Percentiles rank a stretch among this genome's conserved stretches.
Evolutionary conservation across 2,329 filamentous ascomycete genomes (phyloP).

Genomic region (Alternaria burnsii): DNA sequence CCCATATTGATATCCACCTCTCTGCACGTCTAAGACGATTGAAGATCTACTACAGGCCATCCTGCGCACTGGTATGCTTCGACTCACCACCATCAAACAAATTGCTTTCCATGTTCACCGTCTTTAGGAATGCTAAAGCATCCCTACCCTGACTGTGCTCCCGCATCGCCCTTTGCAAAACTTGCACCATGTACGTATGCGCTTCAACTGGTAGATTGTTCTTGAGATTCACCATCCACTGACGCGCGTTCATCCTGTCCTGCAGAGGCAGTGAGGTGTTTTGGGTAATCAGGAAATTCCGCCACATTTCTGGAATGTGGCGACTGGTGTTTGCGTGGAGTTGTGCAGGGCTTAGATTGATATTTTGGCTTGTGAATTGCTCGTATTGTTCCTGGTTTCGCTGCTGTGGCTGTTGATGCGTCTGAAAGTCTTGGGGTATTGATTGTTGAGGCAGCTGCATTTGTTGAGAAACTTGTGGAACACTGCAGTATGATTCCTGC

Average conservation of each 20-base stretch:
- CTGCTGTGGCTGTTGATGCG: not conserved
- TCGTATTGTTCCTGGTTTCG: not conserved
- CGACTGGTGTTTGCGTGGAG: conserved; percentile 6
- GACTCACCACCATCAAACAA: not conserved
- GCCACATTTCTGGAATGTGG: conserved; percentile 6
- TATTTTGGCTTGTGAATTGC: not conserved
- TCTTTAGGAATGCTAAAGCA: conserved; percentile 1
- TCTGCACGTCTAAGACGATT: not conserved
- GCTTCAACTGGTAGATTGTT: conserved; percentile 2
- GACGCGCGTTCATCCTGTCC: not conserved
- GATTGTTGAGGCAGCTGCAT: not conserved
- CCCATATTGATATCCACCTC: not conserved
- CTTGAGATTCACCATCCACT: conserved; percentile 9
- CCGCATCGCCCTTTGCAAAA: not conserved
- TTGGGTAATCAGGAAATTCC: not conserved
- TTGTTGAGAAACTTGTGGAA: not conserved
- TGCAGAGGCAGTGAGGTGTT: not conserved
- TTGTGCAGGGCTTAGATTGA: not conserved
- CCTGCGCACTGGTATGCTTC: not conserved
- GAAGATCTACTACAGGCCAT: not conserved
- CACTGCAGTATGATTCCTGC: not conserved
- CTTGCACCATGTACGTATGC: not conserved
- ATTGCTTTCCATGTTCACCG: not conserved
- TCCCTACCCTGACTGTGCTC: conserved; percentile 2
- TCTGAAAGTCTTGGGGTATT: not conserved